Percentiles rank a stretch among this genome's conserved stretches.
These are phyloP conservation scores for Brassica incana DNA, from an alignment of 345 rosid genomes.

Conservation along the genomic window DNA sequence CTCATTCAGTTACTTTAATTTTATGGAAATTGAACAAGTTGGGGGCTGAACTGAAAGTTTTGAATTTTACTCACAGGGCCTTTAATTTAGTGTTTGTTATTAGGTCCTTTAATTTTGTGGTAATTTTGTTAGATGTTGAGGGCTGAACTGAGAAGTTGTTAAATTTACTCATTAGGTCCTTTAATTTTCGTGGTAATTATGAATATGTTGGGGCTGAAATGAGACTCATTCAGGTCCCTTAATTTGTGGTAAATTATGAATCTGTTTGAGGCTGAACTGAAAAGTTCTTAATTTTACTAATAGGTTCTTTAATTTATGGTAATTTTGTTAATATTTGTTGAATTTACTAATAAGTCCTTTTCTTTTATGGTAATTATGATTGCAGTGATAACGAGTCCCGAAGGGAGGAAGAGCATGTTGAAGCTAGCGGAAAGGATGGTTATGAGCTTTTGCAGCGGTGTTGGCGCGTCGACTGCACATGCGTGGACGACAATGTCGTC, in stretches of 20 bases:
- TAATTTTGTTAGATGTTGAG: neutral
- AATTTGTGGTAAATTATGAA: neutral
- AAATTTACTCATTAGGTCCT: constrained; percentile 16
- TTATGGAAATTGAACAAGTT: neutral
- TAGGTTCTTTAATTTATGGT: too few species aligned
- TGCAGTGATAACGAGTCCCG: constrained; percentile 73
- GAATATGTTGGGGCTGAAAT: neutral
- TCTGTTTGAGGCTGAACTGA: neutral
- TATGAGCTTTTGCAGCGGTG: constrained; percentile 85
- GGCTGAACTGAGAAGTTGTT: neutral
- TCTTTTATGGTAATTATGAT: neutral
- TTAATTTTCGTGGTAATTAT: neutral
- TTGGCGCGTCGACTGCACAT: constrained; percentile 90
- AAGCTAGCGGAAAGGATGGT: constrained; percentile 97
- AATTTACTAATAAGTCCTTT: constrained; percentile 23
- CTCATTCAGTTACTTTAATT: too few species aligned
- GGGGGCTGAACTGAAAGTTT: neutral
- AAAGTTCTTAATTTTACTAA: neutral
- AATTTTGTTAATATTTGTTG: too few species aligned
- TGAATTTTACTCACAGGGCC: neutral
- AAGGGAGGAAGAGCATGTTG: constrained; percentile 96
- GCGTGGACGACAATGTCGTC: constrained; percentile 93
- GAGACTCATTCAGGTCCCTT: neutral
- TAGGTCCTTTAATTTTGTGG: neutral
- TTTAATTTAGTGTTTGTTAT: neutral